phyloP scores from a whole-genome alignment of 768 basidiomycete species.

The Tephrocybe sp. region DNA sequence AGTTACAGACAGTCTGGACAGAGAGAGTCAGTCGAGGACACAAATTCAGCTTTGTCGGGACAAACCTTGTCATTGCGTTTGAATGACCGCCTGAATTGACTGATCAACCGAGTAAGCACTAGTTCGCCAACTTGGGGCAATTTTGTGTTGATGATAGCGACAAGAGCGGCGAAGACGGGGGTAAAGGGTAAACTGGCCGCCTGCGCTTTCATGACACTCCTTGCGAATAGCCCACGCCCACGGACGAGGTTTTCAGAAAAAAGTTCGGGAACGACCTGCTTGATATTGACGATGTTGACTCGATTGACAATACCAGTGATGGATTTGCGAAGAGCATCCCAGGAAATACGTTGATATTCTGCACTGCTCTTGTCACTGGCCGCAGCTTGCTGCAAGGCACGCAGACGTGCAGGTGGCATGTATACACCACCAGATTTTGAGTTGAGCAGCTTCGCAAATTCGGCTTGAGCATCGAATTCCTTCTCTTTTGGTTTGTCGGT shows the following conservation, averaged over 20 bases:
- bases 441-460: slow-evolving; percentile 83
- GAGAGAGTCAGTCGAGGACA: not conserved
- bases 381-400: slow-evolving; percentile 87
- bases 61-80: slow-evolving; percentile 97
- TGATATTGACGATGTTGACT: slow-evolving; percentile 96
- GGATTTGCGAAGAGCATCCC: slow-evolving; percentile 97
- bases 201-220: slow-evolving; percentile 98
- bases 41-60: not conserved
- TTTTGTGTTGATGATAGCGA: slow-evolving; percentile 96
- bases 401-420: slow-evolving; percentile 90
- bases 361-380: slow-evolving; percentile 76
- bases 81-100: slow-evolving; percentile 92
- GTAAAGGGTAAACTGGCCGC: slow-evolving; percentile 96
- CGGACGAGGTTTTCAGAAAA: slow-evolving; percentile 94
- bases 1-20: slow-evolving; percentile 86
- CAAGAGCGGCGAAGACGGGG: slow-evolving; percentile 92
- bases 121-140: slow-evolving; percentile 95
- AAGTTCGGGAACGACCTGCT: slow-evolving; percentile 86
- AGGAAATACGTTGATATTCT: slow-evolving; percentile 93
- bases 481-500: slow-evolving; percentile 53
- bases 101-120: slow-evolving; percentile 83
- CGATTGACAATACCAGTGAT: slow-evolving; percentile 99
- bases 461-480: slow-evolving; percentile 73
- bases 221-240: slow-evolving; percentile 87
- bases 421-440: slow-evolving; percentile 93